Conservation (phyloP, 805 yeast genomes). For the Candida berthetii region DNA sequence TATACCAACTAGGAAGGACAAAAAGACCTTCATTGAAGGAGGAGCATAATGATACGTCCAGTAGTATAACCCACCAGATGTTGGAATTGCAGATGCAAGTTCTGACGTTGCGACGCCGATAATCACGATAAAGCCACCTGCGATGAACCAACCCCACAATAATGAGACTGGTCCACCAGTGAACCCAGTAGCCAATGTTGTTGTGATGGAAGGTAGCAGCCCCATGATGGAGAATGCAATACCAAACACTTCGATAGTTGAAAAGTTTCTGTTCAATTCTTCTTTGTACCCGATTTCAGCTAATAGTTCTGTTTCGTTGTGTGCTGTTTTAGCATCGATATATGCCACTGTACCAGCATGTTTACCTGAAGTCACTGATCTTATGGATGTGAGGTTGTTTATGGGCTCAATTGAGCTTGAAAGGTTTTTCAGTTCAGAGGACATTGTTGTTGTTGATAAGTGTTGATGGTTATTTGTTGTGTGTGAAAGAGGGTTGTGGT, state of each 20-base stretch:
- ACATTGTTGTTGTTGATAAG: background rate
- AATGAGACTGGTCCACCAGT: conserved; percentile 51
- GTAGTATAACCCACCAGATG: conserved; percentile 67
- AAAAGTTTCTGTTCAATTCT: conserved; percentile 55
- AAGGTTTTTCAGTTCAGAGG: background rate
- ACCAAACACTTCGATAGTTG: conserved; percentile 61
- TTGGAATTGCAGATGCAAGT: conserved; percentile 59
- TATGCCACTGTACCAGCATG: background rate
- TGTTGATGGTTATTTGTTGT: too few relatives aligned
- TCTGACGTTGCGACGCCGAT: conserved; percentile 57
- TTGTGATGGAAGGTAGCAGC: conserved; percentile 56
- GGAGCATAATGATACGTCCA: conserved; percentile 64
- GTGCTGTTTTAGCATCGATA: conserved; percentile 12
- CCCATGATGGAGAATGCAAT: conserved; percentile 74
- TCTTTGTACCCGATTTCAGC: conserved; percentile 59
- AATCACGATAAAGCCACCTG: conserved; percentile 43
- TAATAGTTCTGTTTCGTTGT: conserved; percentile 15
- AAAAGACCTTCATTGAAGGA: conserved; percentile 34
- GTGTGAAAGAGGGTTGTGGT: too few relatives aligned
- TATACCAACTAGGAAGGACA: conserved; percentile 56
- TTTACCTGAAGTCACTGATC: background rate
- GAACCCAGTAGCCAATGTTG: conserved; percentile 44
- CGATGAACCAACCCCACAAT: conserved; percentile 65
- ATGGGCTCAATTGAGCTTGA: background rate
- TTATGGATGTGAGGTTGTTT: background rate